Evolutionary conservation across 2,329 filamentous ascomycete species (phyloP), one percentile per base, ranked within the genome.

Genomic region (Dryadomyces quercus-mongolicae): DNA sequence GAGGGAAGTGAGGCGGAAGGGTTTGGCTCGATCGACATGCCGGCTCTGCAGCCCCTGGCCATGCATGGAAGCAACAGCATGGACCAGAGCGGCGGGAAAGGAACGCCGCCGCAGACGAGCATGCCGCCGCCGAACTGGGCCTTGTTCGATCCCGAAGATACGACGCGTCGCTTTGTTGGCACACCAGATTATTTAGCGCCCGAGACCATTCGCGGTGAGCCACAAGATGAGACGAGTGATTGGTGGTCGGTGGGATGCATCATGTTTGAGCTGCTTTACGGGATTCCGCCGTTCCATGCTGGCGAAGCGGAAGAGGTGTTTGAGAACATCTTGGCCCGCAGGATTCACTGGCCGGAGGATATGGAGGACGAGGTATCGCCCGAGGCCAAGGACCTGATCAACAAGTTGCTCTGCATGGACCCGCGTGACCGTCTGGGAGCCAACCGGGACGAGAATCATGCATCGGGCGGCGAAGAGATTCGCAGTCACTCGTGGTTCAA

Each of bases 221-320:
- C 92, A 1, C 93, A 98, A 68, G 93, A 98, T 64, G 92, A 97
- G 68, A 93, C 92, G 61, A 97, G 93, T 65, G 93, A 98, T 81
- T 98, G 93, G 93, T 98, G 93, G 93, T 97, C 93, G 21, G 78
- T 98, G n/a, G 93, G 93, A 1, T 98, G 94, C 67, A 97, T 98
- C 62, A 74, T 97, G 68, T 98, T 96, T 63, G 93, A 98, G 64
- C 96, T 95, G 60, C 73, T 98, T 2, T 97, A 88, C 64, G 93
- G 93, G 1, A 85, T 88, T 55, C 93, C 93, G 1, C 93, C 93
- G 0, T 98, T 98, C 68, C 90, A 97, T 66, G 93, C 89, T 1
- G 75, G 78, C 20, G 90, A 91, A 49, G 89, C 93, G 0, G 93
- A 98, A 62, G 78, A 93, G 62, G 93, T 98, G 1, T 98, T 98